Evolutionary conservation across 1,139 yeast genomes (phyloP).

Genomic region (Hyphopichia burtonii): DNA sequence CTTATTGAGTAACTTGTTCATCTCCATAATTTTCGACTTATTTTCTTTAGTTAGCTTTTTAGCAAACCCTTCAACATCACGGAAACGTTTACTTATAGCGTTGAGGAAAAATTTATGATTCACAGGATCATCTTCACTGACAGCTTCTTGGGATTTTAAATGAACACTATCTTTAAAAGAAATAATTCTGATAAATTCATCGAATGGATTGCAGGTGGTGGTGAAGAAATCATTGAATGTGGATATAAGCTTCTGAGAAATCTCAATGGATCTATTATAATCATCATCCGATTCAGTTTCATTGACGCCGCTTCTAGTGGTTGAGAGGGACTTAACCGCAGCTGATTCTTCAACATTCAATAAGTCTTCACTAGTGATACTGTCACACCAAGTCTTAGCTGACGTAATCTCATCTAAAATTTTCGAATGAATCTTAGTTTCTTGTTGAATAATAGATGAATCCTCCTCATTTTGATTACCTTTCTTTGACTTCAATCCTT

Average conservation of each 20-base stretch:
- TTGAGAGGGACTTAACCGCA: slow-evolving; percentile 10
- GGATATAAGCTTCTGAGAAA: slow-evolving; percentile 17
- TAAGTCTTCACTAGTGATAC: slow-evolving; percentile 14
- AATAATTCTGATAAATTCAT: slow-evolving; percentile 22
- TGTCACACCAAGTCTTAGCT: slow-evolving; percentile 29
- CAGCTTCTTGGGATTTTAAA: slow-evolving; percentile 14
- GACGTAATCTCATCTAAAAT: slow-evolving; percentile 28
- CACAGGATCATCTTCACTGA: slow-evolving; percentile 21
- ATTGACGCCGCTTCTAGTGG: slow-evolving; percentile 9
- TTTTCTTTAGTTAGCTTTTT: slow-evolving; percentile 80
- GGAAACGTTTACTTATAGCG: slow-evolving; percentile 74
- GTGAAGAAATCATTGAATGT: slow-evolving; percentile 19
- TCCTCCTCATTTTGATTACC: slow-evolving; percentile 20
- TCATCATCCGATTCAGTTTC: slow-evolving; percentile 4
- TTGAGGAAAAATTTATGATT: slow-evolving; percentile 48
- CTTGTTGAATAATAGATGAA: slow-evolving; percentile 15
- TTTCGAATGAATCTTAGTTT: slow-evolving; percentile 25
- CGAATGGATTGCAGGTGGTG: slow-evolving; percentile 18
- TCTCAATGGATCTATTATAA: slow-evolving; percentile 14
- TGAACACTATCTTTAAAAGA: slow-evolving; percentile 40
- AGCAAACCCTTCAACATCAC: slow-evolving; percentile 90
- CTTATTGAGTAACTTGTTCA: slow-evolving; percentile 33
- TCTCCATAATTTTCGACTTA: slow-evolving; percentile 48
- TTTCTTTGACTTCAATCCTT: slow-evolving; percentile 57
- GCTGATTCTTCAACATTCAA: slow-evolving; percentile 11